Evolutionary conservation across 306 rosid genomes (phyloP), one percentile per base, ranked within the genome.

Genomic region (Medicago ruthenica): DNA sequence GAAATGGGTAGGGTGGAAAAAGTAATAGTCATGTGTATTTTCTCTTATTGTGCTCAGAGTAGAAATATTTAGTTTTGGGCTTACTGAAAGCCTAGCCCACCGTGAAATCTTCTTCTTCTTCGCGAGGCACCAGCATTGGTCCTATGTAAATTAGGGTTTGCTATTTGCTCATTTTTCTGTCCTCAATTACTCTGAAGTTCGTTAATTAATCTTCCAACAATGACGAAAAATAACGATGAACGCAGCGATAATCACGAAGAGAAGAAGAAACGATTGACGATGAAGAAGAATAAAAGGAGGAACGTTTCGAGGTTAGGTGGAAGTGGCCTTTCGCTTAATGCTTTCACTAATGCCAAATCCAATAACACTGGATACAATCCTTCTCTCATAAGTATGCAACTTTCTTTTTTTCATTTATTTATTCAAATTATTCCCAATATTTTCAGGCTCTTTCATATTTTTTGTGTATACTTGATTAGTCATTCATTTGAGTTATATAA

Each of bases 321-420:
- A 42, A 51, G 86, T 41, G 96, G 95, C 8, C 92, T 83, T 72
- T 88, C 94, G 9, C 92, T 90, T 36, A 64, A 85, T 8, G 89
- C 72, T 42, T 92, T 88, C 44, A 90, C 88, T 14, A 88, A 87
- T 69, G 87, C 88, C 10, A 91, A 87, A 81, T 85, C 96, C 10
- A 79, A 65, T 6, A 79, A 79, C 85, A 71, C 55, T 79, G 75
- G 75, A 86, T 95, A 86, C 64, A 95, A 92, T 54, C 97, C 97
- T 13, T 79, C 99, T 70, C 10, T 84, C 70, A 90, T 95, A 70
- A 92, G 99, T 95, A 88, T 47, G 85, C 62, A 24, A 11, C 9
- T 58, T 42, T 67, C n/a, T 51, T 24, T 60, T 2, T 4, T 9
- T 59, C 22, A 21, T 17, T 78, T 22, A 2, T 39, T 47, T 39